Percentiles rank a stretch among this genome's conserved stretches.
Conservation (phyloP, 148 eudicot species). For the Suaeda aralocaspica region DNA sequence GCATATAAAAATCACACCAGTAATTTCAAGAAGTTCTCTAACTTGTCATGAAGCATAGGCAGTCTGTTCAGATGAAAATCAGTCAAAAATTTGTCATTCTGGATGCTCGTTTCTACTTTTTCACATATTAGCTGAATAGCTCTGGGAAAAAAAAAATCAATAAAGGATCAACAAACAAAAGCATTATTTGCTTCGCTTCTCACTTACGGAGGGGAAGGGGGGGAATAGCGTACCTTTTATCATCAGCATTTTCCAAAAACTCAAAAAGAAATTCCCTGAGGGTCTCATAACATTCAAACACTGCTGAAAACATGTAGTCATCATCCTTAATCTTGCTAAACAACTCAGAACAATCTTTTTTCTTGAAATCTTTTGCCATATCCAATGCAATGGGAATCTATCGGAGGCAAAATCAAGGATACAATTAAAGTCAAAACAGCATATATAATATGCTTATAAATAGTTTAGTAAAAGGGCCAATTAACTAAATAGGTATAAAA, state of each 20-base stretch:
- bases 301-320: conserved; percentile 80
- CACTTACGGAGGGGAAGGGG: background rate
- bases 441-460: conserved; percentile 12
- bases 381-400: conserved; percentile 98
- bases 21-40: conserved; percentile 78
- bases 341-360: conserved; percentile 69
- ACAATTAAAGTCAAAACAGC: conserved; percentile 1
- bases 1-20: conserved; percentile 47
- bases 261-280: conserved; percentile 51
- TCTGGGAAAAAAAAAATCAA: conserved; percentile 44
- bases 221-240: conserved; percentile 44
- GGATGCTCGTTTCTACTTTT: conserved; percentile 58
- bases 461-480: conserved; percentile 12
- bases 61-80: conserved; percentile 71
- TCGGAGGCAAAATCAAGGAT: conserved; percentile 7
- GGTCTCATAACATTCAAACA: conserved; percentile 88
- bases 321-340: conserved; percentile 77
- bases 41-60: conserved; percentile 70
- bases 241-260: conserved; percentile 53
- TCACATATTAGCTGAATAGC: conserved; percentile 48
- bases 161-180: background rate
- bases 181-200: conserved; percentile 4
- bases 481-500: too few species aligned
- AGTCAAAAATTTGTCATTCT: conserved; percentile 43
- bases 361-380: conserved; percentile 96